These are phyloP conservation scores for Nissolia schottii DNA, from an alignment of 306 rosid species.

Conservation along the genomic window DNA sequence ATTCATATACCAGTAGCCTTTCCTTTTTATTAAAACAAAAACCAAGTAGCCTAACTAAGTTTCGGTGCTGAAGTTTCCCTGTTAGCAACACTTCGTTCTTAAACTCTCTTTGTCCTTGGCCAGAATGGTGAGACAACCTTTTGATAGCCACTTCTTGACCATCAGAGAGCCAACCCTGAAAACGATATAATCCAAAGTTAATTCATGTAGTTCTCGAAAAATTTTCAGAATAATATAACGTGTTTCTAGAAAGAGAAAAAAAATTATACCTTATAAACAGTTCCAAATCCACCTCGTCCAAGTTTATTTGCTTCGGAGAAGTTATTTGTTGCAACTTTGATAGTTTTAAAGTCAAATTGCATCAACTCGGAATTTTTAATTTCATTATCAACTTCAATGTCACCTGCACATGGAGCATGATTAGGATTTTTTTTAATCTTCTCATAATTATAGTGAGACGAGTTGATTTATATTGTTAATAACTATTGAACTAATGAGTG, in stretches of 20 bases:
- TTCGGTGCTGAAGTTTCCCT: slow-evolving; percentile 51
- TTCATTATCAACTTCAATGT: background rate
- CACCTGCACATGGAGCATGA: no score
- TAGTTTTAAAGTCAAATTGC: background rate
- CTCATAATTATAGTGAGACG: background rate
- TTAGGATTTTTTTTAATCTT: no score
- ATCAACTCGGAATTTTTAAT: background rate
- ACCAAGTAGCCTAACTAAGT: slow-evolving; percentile 48
- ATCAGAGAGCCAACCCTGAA: slow-evolving; percentile 31
- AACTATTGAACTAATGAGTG: no score
- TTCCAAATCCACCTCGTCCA: background rate
- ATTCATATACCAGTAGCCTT: slow-evolving; percentile 51
- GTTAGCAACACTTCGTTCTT: slow-evolving; percentile 46
- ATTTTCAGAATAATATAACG: background rate
- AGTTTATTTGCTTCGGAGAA: background rate
- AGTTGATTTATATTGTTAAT: background rate
- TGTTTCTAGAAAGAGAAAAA: no score
- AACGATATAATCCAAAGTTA: background rate
- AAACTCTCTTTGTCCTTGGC: slow-evolving; percentile 39
- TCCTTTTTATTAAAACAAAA: slow-evolving; percentile 40
- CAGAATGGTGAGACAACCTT: slow-evolving; percentile 25
- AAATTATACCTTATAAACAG: background rate
- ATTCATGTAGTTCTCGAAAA: background rate
- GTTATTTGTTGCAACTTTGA: background rate
- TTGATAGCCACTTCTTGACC: slow-evolving; percentile 44